Conservation (phyloP, 768 basidiomycete genomes). For the Boletus subcaerulescens region DNA sequence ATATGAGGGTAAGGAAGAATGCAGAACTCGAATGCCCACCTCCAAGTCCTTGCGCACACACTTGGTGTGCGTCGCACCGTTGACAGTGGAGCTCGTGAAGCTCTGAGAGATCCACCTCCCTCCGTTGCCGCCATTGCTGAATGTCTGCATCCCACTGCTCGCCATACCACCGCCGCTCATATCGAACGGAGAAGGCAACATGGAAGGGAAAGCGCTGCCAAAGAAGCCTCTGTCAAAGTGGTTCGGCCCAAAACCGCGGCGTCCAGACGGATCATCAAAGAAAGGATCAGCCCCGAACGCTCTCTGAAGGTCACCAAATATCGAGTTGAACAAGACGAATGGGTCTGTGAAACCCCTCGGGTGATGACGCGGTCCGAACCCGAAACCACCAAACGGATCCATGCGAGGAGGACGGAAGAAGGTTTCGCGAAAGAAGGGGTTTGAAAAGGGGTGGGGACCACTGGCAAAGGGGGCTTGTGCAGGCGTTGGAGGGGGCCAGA, state of each 20-base stretch:
- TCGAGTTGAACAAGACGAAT: constrained; percentile 67
- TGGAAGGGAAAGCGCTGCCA: constrained; percentile 3
- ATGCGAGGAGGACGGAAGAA: constrained; percentile 22
- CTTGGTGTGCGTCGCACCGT: constrained; percentile 63
- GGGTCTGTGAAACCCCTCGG: constrained; percentile 61
- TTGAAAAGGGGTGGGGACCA: constrained; percentile 16
- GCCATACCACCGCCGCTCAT: constrained; percentile 15
- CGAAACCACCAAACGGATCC: constrained; percentile 28
- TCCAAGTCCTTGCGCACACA: constrained; percentile 54
- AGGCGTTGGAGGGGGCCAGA: constrained; percentile 65
- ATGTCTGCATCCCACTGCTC: constrained; percentile 9
- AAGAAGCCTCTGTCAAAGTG: constrained; percentile 16
- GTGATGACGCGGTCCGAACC: constrained; percentile 16
- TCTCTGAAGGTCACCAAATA: constrained; percentile 54
- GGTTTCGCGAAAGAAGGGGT: constrained; percentile 16
- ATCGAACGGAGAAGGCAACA: constrained; percentile 10
- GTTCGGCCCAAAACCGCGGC: constrained; percentile 14
- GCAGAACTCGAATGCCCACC: constrained; percentile 39
- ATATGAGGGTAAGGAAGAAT: neutral
- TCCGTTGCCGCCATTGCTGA: constrained; percentile 7
- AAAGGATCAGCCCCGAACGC: constrained; percentile 37
- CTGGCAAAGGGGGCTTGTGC: constrained; percentile 14
- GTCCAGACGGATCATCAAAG: constrained; percentile 24
- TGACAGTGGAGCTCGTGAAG: constrained; percentile 52
- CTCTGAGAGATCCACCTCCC: constrained; percentile 53